Evolutionary conservation across 1,284 basidiomycete genomes (phyloP).

Genomic region (Cutaneotrichosporon dermatis): DNA sequence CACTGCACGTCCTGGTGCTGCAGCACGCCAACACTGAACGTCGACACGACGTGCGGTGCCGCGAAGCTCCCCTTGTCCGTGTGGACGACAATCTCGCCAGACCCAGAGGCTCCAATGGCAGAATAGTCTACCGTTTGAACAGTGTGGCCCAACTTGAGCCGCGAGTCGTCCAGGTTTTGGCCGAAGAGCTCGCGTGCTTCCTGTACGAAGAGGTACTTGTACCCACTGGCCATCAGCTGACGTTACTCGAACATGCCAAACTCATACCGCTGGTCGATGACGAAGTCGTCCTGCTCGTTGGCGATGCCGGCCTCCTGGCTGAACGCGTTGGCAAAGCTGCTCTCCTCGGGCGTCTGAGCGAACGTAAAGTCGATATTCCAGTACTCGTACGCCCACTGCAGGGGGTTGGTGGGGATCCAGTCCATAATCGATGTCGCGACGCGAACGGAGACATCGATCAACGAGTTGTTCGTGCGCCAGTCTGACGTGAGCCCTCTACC

Average conservation of each 20-base stretch:
- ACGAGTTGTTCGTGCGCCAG: slow-evolving; percentile 20
- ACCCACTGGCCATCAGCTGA: slow-evolving; percentile 40
- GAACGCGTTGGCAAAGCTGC: slow-evolving; percentile 25
- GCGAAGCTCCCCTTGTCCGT: slow-evolving; percentile 51
- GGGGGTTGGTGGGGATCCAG: slow-evolving; percentile 21
- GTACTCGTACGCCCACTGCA: slow-evolving; percentile 25
- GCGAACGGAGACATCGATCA: slow-evolving; percentile 22
- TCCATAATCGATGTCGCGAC: slow-evolving; percentile 25
- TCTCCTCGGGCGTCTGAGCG: slow-evolving; percentile 20
- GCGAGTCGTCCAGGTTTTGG: slow-evolving; percentile 53
- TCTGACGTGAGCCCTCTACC: slow-evolving; percentile 4
- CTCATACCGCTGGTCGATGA: slow-evolving; percentile 21
- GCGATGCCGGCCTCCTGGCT: slow-evolving; percentile 21
- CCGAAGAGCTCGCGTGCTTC: slow-evolving; percentile 60
- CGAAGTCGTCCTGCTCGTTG: slow-evolving; percentile 21
- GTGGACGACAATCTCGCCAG: slow-evolving; percentile 50
- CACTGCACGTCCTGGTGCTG: slow-evolving; percentile 61
- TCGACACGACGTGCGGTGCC: slow-evolving; percentile 59
- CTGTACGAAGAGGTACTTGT: slow-evolving; percentile 62
- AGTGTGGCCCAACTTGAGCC: slow-evolving; percentile 56
- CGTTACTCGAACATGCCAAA: too few species aligned
- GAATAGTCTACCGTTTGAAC: slow-evolving; percentile 56
- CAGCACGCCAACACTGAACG: slow-evolving; percentile 58
- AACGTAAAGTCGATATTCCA: slow-evolving; percentile 27
- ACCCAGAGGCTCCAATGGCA: slow-evolving; percentile 6